phyloP scores from a whole-genome alignment of 2,329 filamentous ascomycete species.

The Arthrobotrys sinensis region DNA sequence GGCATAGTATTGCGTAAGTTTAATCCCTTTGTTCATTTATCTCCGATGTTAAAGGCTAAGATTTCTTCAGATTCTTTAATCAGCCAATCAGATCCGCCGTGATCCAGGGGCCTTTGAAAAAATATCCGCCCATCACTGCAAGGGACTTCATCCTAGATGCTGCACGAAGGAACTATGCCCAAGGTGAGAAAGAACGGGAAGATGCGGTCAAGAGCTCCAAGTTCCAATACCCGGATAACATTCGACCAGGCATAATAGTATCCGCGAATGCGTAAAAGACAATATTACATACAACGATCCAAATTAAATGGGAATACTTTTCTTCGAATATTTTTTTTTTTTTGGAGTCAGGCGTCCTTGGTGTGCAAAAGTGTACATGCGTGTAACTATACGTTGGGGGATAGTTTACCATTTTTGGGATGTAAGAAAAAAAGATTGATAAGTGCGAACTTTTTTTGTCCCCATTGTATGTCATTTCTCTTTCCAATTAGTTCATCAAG shows the following conservation, averaged over 20 bases:
- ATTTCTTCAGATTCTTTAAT: conserved; percentile 72
- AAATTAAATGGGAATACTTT: background rate
- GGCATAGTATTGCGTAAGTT: conserved; percentile 74
- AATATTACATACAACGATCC: background rate
- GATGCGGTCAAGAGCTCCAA: conserved; percentile 54
- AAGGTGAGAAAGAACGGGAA: conserved; percentile 58
- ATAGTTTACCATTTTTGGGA: background rate
- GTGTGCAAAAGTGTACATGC: conserved; percentile 20
- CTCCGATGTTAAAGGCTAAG: background rate
- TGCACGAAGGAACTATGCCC: conserved; percentile 72
- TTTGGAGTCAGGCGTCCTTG: conserved; percentile 32
- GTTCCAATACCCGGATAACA: conserved; percentile 58
- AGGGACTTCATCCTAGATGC: conserved; percentile 74
- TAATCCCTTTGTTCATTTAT: conserved; percentile 1
- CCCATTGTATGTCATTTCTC: conserved; percentile 5
- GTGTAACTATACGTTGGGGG: conserved; percentile 18
- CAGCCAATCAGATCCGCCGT: conserved; percentile 74
- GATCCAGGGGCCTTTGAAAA: conserved; percentile 76
- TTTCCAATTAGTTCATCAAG: conserved; percentile 5
- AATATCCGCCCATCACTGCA: conserved; percentile 75
- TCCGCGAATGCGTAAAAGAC: conserved; percentile 50
- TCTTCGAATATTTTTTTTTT: background rate
- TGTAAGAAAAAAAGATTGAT: conserved; percentile 16
- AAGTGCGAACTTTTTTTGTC: conserved; percentile 17
- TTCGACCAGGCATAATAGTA: conserved; percentile 51